Evolutionary conservation across 1,139 yeast genomes (phyloP), one percentile per base, ranked within the genome.

Genomic region (Saccharomyces hybrid): DNA sequence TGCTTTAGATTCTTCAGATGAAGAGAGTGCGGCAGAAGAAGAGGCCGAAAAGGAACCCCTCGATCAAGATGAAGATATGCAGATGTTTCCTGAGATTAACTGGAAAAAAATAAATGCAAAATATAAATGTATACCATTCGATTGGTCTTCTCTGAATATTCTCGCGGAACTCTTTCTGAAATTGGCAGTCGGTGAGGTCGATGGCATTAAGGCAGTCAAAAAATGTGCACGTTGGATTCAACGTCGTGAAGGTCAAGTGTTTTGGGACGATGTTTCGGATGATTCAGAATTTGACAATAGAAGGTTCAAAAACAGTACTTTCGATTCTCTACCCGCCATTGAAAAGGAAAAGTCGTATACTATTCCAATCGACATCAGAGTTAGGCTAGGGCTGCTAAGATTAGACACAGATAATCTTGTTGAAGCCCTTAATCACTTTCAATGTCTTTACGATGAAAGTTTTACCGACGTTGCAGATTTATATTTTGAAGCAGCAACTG

Each of bases 231-330:
- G 23, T 20, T 20, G 23, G 23, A 20, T 20, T 20, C 23, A 20
- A 20, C 23, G 23, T 20, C 23, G 23, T 20, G 23, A 20, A 20
- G 23, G 23, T 20, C 4, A 20, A 3, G 23, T 20, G 23, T 20
- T 20, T 20, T 20, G 99, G 99, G 89, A 88, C 61, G 90, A 85
- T 31, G 71, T 73, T 11, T 75, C 75, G 11, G 84, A 83, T 59
- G 99, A 93, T 69, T 74, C 88, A 0, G 99, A 93, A 69, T 93
- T 85, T 70, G 95, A 86, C 67, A 80, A 78, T 48, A 77, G 91
- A 64, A 74, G 95, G 57, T 73, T 80, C 32, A 76, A 75, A 27
- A 74, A 75, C 59, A 68, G 71, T 7, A 73, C 73, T 52, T 79
- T 67, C 59, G 75, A 73, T 52, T 68, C 73, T 4, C 62, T 75